Base-by-base conservation (phyloP, 192 early-diverging fungal genomes). In the Backusella westeae region DNA sequence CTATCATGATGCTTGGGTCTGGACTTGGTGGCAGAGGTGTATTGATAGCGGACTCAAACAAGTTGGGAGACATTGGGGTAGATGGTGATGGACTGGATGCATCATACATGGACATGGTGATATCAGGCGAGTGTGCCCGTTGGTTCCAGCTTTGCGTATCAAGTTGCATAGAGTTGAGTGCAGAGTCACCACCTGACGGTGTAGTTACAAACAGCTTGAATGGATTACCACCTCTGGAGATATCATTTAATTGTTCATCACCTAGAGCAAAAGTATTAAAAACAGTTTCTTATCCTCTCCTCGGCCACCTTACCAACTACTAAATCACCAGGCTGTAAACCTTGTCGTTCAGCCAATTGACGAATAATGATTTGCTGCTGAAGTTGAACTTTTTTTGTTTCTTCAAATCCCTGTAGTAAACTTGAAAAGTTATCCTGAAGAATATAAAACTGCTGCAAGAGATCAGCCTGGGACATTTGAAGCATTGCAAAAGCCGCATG, bases 361-460 rank as follows among this genome's bases (percentile, higher is more conserved):
- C 44, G 70, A 49, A 95, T 86, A 63, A 91, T 78, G 53, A 82
- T 80, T 82, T 94, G 91, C 75, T 94, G 93, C n/a, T 87, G 76
- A 3, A 76, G 79, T 79, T 93, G 92, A 74, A 88, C 89, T 75
- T 89, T 87, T 67, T 88, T 88, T 3, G 89, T 90, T 74, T 94
- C 92, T 23, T 87, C 80, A 68, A 96, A 83, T 76, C 94, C 92
- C 19, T 92, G 85, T 7, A 90, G 83, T 32, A 96, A 87, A 72
- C 91, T 89, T n/a, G 83, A 80, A 78, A 93, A 91, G 66, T 90
- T 89, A 72, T 92, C 92, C 77, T 94, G 91, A 21, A 96, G 81
- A 67, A 89, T 87, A 39, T 85, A 83, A 44, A 95, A 85, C 73
- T 93, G 91, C 81, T 92, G 91, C 34, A 89, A 78, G 35, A 95